These are phyloP conservation scores for Myochromella boudieri DNA, from an alignment of 768 basidiomycete species.

Conservation along the genomic window DNA sequence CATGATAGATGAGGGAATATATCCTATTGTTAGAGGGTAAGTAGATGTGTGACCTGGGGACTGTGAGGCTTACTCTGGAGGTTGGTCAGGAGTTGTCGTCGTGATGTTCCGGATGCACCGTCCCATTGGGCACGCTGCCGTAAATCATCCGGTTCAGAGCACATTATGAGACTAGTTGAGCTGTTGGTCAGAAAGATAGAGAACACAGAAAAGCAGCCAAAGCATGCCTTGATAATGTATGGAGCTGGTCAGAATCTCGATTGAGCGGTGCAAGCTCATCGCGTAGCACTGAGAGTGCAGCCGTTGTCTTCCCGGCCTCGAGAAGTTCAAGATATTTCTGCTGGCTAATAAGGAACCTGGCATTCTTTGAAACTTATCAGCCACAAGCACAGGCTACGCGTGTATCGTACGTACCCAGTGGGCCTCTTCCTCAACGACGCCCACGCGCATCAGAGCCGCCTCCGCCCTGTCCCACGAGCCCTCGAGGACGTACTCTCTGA, in stretches of 20 bases:
- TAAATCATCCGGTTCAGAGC: constrained; percentile 80
- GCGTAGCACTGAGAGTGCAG: constrained; percentile 83
- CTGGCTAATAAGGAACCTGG: constrained; percentile 83
- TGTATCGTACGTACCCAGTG: constrained; percentile 54
- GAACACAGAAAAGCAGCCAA: neutral
- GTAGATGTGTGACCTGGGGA: neutral
- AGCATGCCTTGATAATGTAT: constrained; percentile 81
- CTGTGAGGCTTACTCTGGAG: constrained; percentile 68
- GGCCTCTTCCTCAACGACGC: constrained; percentile 65
- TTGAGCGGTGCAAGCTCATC: constrained; percentile 85
- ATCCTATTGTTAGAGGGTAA: constrained; percentile 46
- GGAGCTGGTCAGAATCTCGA: constrained; percentile 77
- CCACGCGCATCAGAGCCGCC: constrained; percentile 62
- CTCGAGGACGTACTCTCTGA: constrained; percentile 76
- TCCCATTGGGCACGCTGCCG: constrained; percentile 85
- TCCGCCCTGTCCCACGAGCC: constrained; percentile 84
- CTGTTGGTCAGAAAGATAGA: constrained; percentile 4
- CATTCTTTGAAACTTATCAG: constrained; percentile 49
- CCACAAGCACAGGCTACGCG: neutral
- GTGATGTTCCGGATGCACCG: constrained; percentile 79
- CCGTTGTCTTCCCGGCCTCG: constrained; percentile 75
- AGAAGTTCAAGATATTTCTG: constrained; percentile 96
- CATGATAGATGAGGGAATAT: constrained; percentile 90
- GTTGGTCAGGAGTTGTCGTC: constrained; percentile 69
- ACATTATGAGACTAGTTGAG: constrained; percentile 82